phyloP scores from a whole-genome alignment of 108 stramenopile species.

The Hondaea fermentalgiana region DNA sequence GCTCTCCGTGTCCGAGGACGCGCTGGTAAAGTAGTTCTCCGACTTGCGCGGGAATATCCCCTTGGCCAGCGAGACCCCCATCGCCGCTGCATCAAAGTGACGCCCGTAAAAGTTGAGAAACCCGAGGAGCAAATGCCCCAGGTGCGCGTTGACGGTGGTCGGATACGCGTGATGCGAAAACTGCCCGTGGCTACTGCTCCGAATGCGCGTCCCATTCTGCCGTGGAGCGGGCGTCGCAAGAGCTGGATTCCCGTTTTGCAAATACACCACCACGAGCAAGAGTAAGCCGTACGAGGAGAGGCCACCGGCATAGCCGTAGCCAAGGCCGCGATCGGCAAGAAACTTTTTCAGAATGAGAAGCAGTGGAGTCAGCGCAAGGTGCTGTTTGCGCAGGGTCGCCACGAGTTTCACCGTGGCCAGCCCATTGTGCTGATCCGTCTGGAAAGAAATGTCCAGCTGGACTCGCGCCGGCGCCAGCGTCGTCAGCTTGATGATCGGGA shows the following conservation, averaged over 20 bases:
- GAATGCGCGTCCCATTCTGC: background rate
- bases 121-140: constrained; percentile 44
- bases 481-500: constrained; percentile 44
- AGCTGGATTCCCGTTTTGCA: background rate
- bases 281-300: constrained; percentile 40
- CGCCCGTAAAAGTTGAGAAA: constrained; percentile 50
- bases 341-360: constrained; percentile 41
- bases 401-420: constrained; percentile 34
- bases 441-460: constrained; percentile 38
- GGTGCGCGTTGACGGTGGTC: constrained; percentile 21
- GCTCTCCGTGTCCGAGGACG: background rate
- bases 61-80: constrained; percentile 20
- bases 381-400: constrained; percentile 17
- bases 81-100: constrained; percentile 39
- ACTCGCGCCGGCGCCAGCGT: background rate
- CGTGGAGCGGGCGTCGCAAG: background rate
- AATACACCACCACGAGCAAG: constrained; percentile 38
- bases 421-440: constrained; percentile 39
- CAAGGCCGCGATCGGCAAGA: constrained; percentile 34
- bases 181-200: background rate
- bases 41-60: background rate
- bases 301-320: constrained; percentile 37
- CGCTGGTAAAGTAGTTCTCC: background rate
- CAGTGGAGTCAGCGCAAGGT: constrained; percentile 29
- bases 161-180: background rate